A percentile compares a stretch with the other conserved stretches of the same genome.
Evolutionary conservation across 2,329 filamentous ascomycete genomes (phyloP).

Genomic region (Botrytis sinoallii): DNA sequence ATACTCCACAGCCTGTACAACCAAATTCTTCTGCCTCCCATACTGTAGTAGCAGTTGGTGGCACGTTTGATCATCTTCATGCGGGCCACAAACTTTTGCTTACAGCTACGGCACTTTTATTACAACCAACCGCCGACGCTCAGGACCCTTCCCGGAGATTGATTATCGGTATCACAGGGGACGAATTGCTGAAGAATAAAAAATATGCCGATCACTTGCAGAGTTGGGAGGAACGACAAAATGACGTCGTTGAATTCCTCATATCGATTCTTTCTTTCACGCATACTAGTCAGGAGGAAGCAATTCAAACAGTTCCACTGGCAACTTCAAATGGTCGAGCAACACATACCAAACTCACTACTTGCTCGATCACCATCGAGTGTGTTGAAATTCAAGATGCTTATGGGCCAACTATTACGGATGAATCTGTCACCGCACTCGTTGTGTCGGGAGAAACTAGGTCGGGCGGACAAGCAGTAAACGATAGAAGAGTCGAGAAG

Average conservation of each 20-base stretch:
- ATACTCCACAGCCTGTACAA: background rate
- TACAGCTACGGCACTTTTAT: constrained; percentile 75
- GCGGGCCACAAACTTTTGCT: constrained; percentile 94
- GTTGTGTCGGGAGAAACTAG: constrained; percentile 88
- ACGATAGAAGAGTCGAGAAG: constrained; percentile 71
- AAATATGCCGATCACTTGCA: constrained; percentile 80
- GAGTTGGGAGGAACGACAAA: constrained; percentile 72
- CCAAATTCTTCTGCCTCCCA: constrained; percentile 40
- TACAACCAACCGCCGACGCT: constrained; percentile 47
- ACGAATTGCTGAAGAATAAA: constrained; percentile 82
- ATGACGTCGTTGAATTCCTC: constrained; percentile 69
- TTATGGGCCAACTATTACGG: constrained; percentile 86
- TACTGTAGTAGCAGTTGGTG: constrained; percentile 73
- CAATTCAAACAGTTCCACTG: constrained; percentile 34
- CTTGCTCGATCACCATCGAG: constrained; percentile 62
- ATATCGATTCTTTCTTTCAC: constrained; percentile 55
- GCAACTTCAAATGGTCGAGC: constrained; percentile 46
- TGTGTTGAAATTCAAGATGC: constrained; percentile 84
- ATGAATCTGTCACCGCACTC: constrained; percentile 72
- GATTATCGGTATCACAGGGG: constrained; percentile 84
- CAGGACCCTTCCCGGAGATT: constrained; percentile 52
- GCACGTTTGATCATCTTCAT: constrained; percentile 95
- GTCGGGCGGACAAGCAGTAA: constrained; percentile 78
- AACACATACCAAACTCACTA: constrained; percentile 56
- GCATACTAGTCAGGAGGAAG: constrained; percentile 38